A percentile compares a stretch with the other conserved stretches of the same genome.
Conservation (phyloP, 129 eudicot species). For the Heracleum sosnowskyi region DNA sequence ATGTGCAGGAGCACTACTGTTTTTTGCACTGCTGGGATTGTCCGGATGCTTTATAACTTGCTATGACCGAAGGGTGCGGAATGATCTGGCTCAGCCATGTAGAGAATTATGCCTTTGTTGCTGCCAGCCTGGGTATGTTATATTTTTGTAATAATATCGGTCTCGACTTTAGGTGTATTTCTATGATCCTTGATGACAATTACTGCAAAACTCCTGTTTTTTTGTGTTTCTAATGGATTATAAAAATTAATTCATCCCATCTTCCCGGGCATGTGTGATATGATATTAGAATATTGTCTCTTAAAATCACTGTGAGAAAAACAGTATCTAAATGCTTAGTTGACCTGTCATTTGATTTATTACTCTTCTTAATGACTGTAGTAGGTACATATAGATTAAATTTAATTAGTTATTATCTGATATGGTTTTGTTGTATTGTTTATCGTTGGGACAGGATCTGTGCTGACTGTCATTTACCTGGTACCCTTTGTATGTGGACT, state of each 20-base stretch:
- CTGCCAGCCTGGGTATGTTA: slow-evolving; percentile 86
- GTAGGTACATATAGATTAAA: not conserved
- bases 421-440: not conserved
- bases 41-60: slow-evolving; percentile 98
- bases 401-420: not conserved
- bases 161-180: not conserved
- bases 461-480: slow-evolving; percentile 97
- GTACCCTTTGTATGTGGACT: slow-evolving; percentile 95
- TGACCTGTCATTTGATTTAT: not conserved
- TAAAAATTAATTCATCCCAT: not conserved
- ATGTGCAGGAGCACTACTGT: slow-evolving; percentile 79
- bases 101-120: slow-evolving; percentile 95
- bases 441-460: slow-evolving; percentile 52
- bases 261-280: not conserved
- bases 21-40: slow-evolving; percentile 86
- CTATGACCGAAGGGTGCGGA: slow-evolving; percentile 91
- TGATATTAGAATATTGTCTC: not conserved
- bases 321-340: not conserved
- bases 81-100: slow-evolving; percentile 96
- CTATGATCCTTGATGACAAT: slow-evolving; percentile 4
- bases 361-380: not conserved
- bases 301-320: not conserved
- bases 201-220: not conserved
- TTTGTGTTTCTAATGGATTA: not conserved
- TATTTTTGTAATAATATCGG: not conserved